Base-by-base conservation (phyloP, 768 basidiomycete species). In the Boletus rubescentipes region DNA sequence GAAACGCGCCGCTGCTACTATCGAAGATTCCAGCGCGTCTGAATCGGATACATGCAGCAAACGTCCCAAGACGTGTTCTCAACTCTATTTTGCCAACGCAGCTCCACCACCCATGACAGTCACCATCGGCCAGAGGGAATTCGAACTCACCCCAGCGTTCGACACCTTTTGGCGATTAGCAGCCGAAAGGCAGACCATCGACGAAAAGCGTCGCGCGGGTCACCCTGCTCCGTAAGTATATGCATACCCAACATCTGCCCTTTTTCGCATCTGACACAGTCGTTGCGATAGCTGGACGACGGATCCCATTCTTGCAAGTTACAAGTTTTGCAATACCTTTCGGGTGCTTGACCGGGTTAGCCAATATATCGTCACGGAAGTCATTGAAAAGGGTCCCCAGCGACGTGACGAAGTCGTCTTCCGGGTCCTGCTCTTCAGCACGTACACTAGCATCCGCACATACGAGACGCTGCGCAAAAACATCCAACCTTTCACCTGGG, bases 321-420 rank as follows among this genome's bases (percentile, higher is more conserved):
- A 82, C 59, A 77, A 75, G 30, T 91, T 90, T 65, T 89, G 87
- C 71, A 89, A 90, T 61, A 80, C 85, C 0, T 92, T 79, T 63
- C 86, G 90, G 34, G 82, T 90, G 9, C 76, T 85, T 40, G 90
- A 92, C 72, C 82, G 81, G 34, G 77, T 77, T 16, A 82, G 79
- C 30, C 90, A 92, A 61, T 92, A 78, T 57, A 73, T 91, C 52
- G 76, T 92, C 31, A 62, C 67, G 7, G 78, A 89, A 51, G 87
- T 92, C 55, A 83, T 91, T 56, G 77, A 85, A 59, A 80, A 82
- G 61, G 89, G 89, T 36, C 73, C 81, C 3, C 84, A 85, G 60
- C 69, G 75, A 30, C 77, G 79, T 20, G 69, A 71, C 14, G 90
- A 92, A 67, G 66, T 89, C 49, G 78, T 81, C 21, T 92, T 92